phyloP scores from a whole-genome alignment of 2,329 filamentous ascomycete genomes.

The Aspergillus ustus region DNA sequence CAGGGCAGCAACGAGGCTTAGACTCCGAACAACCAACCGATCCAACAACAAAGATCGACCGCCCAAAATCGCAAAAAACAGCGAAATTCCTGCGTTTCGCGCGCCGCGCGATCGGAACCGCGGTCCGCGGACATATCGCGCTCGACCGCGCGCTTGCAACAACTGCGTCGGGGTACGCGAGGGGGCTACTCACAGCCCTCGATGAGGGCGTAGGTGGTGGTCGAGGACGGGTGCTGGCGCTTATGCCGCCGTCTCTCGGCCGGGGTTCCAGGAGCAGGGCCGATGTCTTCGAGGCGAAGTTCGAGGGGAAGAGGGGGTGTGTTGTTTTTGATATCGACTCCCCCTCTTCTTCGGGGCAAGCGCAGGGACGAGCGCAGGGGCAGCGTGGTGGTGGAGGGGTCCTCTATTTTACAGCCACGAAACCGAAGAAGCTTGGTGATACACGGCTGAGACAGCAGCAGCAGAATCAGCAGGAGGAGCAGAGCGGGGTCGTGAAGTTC shows the following conservation, averaged over 20 bases:
- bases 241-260: no score
- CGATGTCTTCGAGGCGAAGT: constrained; percentile 73
- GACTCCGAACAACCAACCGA: no score
- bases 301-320: constrained; percentile 71
- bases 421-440: constrained; percentile 38
- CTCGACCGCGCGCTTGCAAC: constrained; percentile 74
- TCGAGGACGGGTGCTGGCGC: no score
- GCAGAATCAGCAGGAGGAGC: no score
- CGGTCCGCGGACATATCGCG: constrained; percentile 71
- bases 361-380: constrained; percentile 14
- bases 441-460: constrained; percentile 55
- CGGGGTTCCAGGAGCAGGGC: constrained; percentile 54
- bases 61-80: background rate
- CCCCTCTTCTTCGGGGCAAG: constrained; percentile 30
- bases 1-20: no score
- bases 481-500: constrained; percentile 67
- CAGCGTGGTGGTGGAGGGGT: constrained; percentile 20
- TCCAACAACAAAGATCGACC: no score
- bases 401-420: constrained; percentile 65
- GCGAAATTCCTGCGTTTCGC: constrained; percentile 64
- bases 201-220: constrained; percentile 50
- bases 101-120: constrained; percentile 71
- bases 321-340: constrained; percentile 62
- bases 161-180: constrained; percentile 65
- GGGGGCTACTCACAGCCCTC: constrained; percentile 73